Evolutionary conservation across 208 protist genomes (phyloP).

Genomic region (Leptomonas pyrrhocoris): DNA sequence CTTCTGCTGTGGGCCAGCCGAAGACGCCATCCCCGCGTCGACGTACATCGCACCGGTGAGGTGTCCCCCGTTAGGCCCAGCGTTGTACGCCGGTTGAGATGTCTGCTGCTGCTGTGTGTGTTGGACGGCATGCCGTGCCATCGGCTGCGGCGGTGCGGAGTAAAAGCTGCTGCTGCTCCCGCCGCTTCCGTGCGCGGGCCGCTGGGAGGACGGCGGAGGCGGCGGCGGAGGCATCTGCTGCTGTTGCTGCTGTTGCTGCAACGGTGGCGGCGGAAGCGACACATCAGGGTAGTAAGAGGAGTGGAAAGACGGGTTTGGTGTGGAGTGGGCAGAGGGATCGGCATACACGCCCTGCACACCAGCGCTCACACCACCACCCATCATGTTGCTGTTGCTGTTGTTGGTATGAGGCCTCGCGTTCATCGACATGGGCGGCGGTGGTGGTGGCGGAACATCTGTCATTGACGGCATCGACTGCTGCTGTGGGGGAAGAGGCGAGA

Average conservation of each 20-base stretch:
- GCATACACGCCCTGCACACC: slow-evolving; percentile 1
- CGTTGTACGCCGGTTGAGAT: not conserved
- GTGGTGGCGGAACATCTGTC: not conserved
- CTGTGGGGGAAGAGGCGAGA: not conserved
- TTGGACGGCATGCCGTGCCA: not conserved
- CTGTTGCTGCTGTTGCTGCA: slow-evolving; percentile 9
- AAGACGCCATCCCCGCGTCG: not conserved
- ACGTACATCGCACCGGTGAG: not conserved
- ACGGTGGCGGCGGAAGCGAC: not conserved
- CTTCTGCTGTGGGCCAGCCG: slow-evolving; percentile 17
- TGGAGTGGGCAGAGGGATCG: not conserved
- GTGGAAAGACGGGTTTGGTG: slow-evolving; percentile 2
- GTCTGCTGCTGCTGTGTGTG: slow-evolving; percentile 1
- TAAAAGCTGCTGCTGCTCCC: not conserved
- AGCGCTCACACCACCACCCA: slow-evolving; percentile 3
- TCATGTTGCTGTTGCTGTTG: slow-evolving; percentile 11
- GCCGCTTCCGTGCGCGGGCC: not conserved
- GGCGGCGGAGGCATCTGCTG: slow-evolving; percentile 8
- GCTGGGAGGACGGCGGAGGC: not conserved
- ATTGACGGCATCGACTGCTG: not conserved
- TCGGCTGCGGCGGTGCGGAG: not conserved
- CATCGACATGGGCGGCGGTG: slow-evolving; percentile 4
- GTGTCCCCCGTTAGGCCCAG: not conserved
- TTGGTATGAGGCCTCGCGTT: not conserved
- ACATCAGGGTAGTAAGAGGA: slow-evolving; percentile 1